Percentiles rank a stretch among this genome's conserved stretches.
Conservation (phyloP, 306 rosid species). For the Cucumis hystrix region DNA sequence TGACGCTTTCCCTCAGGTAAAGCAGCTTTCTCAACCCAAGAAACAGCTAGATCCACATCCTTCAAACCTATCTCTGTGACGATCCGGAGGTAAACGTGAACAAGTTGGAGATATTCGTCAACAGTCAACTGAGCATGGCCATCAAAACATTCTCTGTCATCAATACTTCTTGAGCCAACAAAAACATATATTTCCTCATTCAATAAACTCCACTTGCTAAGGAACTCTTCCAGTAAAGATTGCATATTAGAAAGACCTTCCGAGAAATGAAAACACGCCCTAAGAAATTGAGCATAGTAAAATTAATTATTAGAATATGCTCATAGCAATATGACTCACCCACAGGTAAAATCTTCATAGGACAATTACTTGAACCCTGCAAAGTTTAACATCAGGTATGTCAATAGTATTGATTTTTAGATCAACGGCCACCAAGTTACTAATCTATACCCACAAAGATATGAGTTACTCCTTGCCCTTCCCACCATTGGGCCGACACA, state of each 20-base stretch:
- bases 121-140: constrained; percentile 24
- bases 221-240: constrained; percentile 53
- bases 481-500: neutral
- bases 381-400: neutral
- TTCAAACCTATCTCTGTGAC: constrained; percentile 32
- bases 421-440: neutral
- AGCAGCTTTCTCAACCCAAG: constrained; percentile 67
- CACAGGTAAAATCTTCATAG: neutral
- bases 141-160: constrained; percentile 5
- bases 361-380: neutral
- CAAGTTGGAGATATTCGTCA: constrained; percentile 51
- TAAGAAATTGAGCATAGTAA: constrained; percentile 18
- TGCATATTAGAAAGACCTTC: constrained; percentile 30
- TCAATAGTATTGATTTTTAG: neutral
- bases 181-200: constrained; percentile 31
- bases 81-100: constrained; percentile 41
- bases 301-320: neutral
- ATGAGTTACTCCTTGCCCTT: neutral
- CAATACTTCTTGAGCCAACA: constrained; percentile 23
- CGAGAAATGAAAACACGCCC: constrained; percentile 49
- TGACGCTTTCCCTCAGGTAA: constrained; percentile 57
- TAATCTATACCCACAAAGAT: neutral
- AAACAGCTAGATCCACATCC: constrained; percentile 42
- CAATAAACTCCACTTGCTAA: constrained; percentile 49
- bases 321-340: neutral